These are phyloP conservation scores for Barbatosphaeria neglecta DNA, from an alignment of 495 filamentous ascomycete genomes.

Conservation along the genomic window DNA sequence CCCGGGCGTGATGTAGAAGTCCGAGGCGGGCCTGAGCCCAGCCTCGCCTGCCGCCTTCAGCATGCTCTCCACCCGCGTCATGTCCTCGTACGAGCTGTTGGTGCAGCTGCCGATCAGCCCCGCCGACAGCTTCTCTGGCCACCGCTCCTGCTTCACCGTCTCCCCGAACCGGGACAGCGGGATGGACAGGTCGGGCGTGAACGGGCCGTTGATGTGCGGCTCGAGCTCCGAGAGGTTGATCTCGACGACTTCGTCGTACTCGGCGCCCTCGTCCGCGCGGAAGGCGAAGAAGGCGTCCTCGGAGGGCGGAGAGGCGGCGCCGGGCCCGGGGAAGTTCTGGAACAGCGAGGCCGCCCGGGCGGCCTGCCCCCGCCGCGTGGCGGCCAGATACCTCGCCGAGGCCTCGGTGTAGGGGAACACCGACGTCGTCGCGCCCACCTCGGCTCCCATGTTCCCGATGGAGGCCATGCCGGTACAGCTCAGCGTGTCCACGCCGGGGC, in stretches of 20 bases:
- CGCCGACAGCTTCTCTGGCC: slow-evolving; percentile 83
- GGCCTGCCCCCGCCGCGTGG: slow-evolving; percentile 69
- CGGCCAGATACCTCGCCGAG: slow-evolving; percentile 57
- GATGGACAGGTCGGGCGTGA: slow-evolving; percentile 89
- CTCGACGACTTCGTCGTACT: slow-evolving; percentile 85
- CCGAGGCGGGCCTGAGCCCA: slow-evolving; percentile 74
- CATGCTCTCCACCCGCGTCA: slow-evolving; percentile 85
- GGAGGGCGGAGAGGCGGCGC: too few relatives aligned
- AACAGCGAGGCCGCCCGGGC: slow-evolving; percentile 48
- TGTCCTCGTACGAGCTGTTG: slow-evolving; percentile 96
- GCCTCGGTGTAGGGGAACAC: slow-evolving; percentile 56
- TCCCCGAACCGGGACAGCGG: slow-evolving; percentile 81
- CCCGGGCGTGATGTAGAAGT: slow-evolving; percentile 93
- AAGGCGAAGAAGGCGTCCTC: slow-evolving; percentile 36
- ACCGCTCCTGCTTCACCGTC: slow-evolving; percentile 68
- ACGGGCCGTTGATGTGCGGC: slow-evolving; percentile 95
- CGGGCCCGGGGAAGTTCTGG: slow-evolving; percentile 27
- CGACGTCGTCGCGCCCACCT: slow-evolving; percentile 93
- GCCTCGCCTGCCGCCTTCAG: slow-evolving; percentile 81
- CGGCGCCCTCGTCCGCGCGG: slow-evolving; percentile 61
- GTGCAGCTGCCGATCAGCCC: slow-evolving; percentile 96
- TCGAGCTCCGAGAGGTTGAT: slow-evolving; percentile 85
- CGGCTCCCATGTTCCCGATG: slow-evolving; percentile 76
- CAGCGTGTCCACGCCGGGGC: slow-evolving; percentile 76
- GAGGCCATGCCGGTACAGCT: slow-evolving; percentile 92